Base-by-base conservation (phyloP, 768 basidiomycete genomes). In the Tricholoma flavovirens region DNA sequence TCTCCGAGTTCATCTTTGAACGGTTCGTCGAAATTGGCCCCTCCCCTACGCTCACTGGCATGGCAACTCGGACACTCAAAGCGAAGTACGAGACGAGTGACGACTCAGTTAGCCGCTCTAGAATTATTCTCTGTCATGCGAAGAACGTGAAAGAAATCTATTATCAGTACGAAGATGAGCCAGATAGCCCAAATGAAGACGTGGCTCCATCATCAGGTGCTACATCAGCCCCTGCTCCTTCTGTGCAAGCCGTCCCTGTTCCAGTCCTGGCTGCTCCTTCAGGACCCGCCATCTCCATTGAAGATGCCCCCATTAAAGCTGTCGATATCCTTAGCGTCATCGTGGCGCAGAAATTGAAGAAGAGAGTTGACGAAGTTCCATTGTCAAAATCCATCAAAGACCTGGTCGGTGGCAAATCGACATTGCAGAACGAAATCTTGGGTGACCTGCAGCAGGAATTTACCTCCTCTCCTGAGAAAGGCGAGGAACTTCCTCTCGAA, bases 311-410 rank as follows among this genome's bases (percentile, higher is more conserved):
- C 4, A 77, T 98, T 69, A 93, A 93, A 71, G 91, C 96, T 6
- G 73, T 86, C 60, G 97, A 98, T 53, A 87, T 96, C 33, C 82
- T 98, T 24, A 80, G 81, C 53, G 82, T 84, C 60, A 86, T 98
- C 69, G 89, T 99, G 56, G 93, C 97, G 0, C 97, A 99, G 77
- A 99, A 99, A 74, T 75, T 99, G 66, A 99, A 99, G 86, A 99
- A 99, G 80, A 82, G 78, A 54, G 79, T 94, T 26, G 83, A 87
- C 49, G 97, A 98, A 65, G 77, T 98, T 55, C 91, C 94, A 4
- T 76, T 94, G 6, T 81, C 84, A 58, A 99, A 99, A 72, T 88
- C 93, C 0, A 94, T 99, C 78, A 98, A 99, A 73, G 97, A 99
- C 65, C 88, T 99, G 54, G 95, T 97, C 46, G 93, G 93, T 26